Evolutionary conservation across 1,139 yeast genomes (phyloP), one percentile per base, ranked within the genome.

Genomic region (Wickerhamomyces sp.): DNA sequence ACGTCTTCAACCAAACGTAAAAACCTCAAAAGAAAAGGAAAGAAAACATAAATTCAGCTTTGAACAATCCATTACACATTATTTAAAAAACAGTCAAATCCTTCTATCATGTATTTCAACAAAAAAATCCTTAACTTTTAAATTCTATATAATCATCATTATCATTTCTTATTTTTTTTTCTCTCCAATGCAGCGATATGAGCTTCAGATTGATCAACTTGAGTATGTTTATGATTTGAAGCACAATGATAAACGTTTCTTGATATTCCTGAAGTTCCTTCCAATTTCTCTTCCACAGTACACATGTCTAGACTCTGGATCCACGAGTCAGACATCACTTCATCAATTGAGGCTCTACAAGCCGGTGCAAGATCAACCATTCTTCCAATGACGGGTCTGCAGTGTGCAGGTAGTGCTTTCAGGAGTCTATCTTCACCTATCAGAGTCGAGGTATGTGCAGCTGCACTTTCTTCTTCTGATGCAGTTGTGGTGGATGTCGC

Each of bases 101-200:
- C n/a, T n/a, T n/a, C n/a, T n/a, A n/a, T n/a, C n/a, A n/a, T n/a
- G n/a, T n/a, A n/a, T n/a, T n/a, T n/a, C n/a, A n/a, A n/a, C n/a
- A n/a, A n/a, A n/a, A n/a, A n/a, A n/a, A n/a, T n/a, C n/a, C n/a
- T n/a, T n/a, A n/a, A n/a, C n/a, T n/a, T n/a, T n/a, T n/a, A n/a
- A n/a, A n/a, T n/a, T n/a, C n/a, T n/a, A n/a, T 23, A 26, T 17
- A 17, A 11, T 16, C 22, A 20, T 61, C 58, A 27, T 42, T 50
- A 24, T 24, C 16, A 13, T 18, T 26, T 18, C 27, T 26, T 34
- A 6, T 71, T 75, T 58, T 81, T 83, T 49, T 72, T 78, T 66
- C 80, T 84, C 55, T 89, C 96, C 47, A 87, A 72, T 35, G 93
- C 84, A 13, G 96, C 96, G 61, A 89, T 89, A 58, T 89, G 97